Base-by-base conservation (phyloP, 1,139 yeast species). In the Taiozyma sp. region DNA sequence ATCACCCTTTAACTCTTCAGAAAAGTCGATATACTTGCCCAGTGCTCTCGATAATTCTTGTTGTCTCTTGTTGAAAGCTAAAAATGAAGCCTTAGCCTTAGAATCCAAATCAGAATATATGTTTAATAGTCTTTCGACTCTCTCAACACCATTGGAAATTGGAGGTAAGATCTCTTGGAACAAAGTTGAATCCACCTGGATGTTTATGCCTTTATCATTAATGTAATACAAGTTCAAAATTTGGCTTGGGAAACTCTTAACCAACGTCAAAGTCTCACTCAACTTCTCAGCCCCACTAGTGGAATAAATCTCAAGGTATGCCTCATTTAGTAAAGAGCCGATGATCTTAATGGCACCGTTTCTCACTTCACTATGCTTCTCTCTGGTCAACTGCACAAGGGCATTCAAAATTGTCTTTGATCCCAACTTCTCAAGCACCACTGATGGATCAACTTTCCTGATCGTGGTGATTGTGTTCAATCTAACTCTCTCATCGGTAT, bases 401-500 rank as follows among this genome's bases (percentile, higher is more conserved):
- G 86, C 80, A 29, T 65, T 67, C 68, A 85, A 71, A 10, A 85
- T 72, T 2, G 77, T 66, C 23, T 71, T 69, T 52, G 72, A 76
- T 49, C 80, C 73, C 22, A 83, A 65, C 50, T 70, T 75, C 44
- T 65, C 68, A 51, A 81, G 70, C 52, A 80, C 70, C 8, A 70
- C 62, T 39, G 65, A 66, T 45, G 70, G 72, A 1, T 78, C 73
- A 23, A 80, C 65, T 30, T 67, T 63, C 29, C 73, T 68, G 28
- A 83, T 61, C 1, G 81, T 69, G 42, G 65, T 64, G 56, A 91
- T 81, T 0, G 96, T 82, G 1, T 77, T 70, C 32, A 80, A 71
- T 56, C 97, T 75, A 2, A 89, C 96, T 47, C 74, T 77, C 54
- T 87, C 95, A 60, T 88, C 92, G 0, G 84, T 72, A 66, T 92